Evolutionary conservation across 441 rosid genomes (phyloP), one percentile per base, ranked within the genome.

Genomic region (Metrosideros polymorpha): DNA sequence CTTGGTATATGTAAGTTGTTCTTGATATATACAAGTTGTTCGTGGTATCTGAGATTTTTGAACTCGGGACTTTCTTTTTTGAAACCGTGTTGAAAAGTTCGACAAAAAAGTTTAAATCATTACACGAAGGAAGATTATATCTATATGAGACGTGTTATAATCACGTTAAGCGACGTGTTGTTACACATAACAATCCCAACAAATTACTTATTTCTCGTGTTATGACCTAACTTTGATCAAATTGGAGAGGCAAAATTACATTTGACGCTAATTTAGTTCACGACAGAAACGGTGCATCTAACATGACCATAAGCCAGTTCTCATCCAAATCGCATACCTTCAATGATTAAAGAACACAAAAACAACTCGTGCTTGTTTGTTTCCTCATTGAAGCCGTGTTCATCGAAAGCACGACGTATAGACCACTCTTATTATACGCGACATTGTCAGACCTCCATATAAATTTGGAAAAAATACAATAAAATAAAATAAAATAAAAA

Each of bases 41-140:
- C n/a, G 0, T 71, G 49, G 17, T 6, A 12, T 0, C 0, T 0
- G 0, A 71, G 9, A 0, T 22, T 71, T 43, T 71, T 12, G 27
- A 35, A 9, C 77, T 2, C 0, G 45, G 14, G 27, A 32, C 14
- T 35, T n/a, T 66, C 45, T 63, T 19, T 32, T 32, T 18, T 9
- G 77, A 32, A 63, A 5, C 19, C 6, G 32, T 0, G 0, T 66
- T 18, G 18, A 6, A 32, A 63, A 0, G 2, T 32, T 63, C n/a
- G n/a, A n/a, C n/a, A n/a, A 24, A 7, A 71, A 71, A 22, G 4
- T 39, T 22, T 22, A 9, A 12, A 71, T 9, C 0, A 0, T 19
- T 2, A 19, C 9, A 35, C 0, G 1, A 2, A n/a, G 35, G 14
- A 35, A 10, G 0, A 6, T 7, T 10, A 19, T 35, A 35, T 35